phyloP scores from a whole-genome alignment of 1,139 yeast species.

The Hansenula sp. region DNA sequence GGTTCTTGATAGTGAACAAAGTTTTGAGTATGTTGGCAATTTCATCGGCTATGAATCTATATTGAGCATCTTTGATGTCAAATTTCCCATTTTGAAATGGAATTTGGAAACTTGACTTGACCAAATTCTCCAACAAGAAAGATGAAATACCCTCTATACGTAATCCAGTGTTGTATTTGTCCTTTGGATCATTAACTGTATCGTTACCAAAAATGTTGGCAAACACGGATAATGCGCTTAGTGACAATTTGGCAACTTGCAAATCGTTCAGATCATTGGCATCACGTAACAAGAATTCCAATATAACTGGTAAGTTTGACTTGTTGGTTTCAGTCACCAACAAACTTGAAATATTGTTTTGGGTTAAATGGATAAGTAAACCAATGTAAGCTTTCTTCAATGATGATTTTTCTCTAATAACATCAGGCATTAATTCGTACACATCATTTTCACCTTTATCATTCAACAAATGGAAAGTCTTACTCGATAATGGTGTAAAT shows the following conservation, averaged over 20 bases:
- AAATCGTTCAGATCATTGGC: slow-evolving; percentile 52
- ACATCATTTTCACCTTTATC: slow-evolving; percentile 37
- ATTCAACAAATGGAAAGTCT: slow-evolving; percentile 54
- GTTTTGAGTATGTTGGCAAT: slow-evolving; percentile 66
- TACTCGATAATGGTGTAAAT: slow-evolving; percentile 66
- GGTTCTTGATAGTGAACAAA: slow-evolving; percentile 36
- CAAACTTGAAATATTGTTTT: slow-evolving; percentile 77
- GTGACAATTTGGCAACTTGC: slow-evolving; percentile 59
- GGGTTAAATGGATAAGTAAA: slow-evolving; percentile 62
- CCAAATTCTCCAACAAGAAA: slow-evolving; percentile 62
- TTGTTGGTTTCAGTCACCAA: slow-evolving; percentile 67
- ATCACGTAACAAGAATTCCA: slow-evolving; percentile 63
- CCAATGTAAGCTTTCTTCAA: slow-evolving; percentile 69
- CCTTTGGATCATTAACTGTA: slow-evolving; percentile 47
- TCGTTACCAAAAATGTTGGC: slow-evolving; percentile 69
- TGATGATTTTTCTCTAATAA: slow-evolving; percentile 53
- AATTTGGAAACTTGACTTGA: slow-evolving; percentile 70
- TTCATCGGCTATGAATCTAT: slow-evolving; percentile 70
- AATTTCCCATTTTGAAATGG: slow-evolving; percentile 68
- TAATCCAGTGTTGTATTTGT: slow-evolving; percentile 49
- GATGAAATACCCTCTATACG: slow-evolving; percentile 69
- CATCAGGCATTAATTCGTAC: slow-evolving; percentile 37
- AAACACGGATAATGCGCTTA: slow-evolving; percentile 65
- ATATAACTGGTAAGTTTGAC: slow-evolving; percentile 54
- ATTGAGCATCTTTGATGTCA: slow-evolving; percentile 74